Base-by-base conservation (phyloP, 2,329 filamentous ascomycete genomes). In the Chaetothyriales sp. region DNA sequence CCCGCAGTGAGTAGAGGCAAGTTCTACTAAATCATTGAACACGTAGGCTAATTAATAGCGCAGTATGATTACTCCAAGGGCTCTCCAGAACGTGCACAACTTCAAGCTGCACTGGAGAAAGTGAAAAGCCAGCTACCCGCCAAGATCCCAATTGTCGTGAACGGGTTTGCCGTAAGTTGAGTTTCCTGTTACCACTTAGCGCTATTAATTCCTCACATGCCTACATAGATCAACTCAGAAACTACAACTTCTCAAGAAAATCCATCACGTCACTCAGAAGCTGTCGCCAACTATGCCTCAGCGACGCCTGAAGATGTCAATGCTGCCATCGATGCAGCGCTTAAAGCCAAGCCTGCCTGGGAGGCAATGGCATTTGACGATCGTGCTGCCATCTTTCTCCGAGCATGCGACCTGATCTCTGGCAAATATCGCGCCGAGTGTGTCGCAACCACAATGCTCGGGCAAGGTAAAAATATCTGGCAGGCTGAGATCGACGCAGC, bases 281-380 rank as follows among this genome's bases (percentile, higher is more conserved):
- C 57, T 9, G 66, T 69, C 50, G 67, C 67, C 46, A 63, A 64
- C 55, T 65, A 66, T 45, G 61, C 64, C 0, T 55, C 65, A 15
- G 63, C 66, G 18, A 61, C 60, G 18, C 58, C 59, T 19, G 61
- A 63, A 49, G 60, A 29, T 18, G 46, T 51, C 20, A 46, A 29
- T 25, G 49, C 45, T 13, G 54, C 52, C n/a, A 54, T 56, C 15
- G 37, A 44, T 8, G 52, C 46, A 1, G 54, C 49, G 4, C 44
- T 56, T 8, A 37, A 46, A 20, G 54, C 54, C 6, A 52, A 50
- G 48, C 48, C 51, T 33, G 40, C 18, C 1, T 56, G 54, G 54
- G 22, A 19, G 43, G 40, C 45, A 5, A 56, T 46, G 47, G 13
- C 54, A 29, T 53, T 56, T 18, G 47, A 37, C 6, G n/a, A 54